Evolutionary conservation across 345 rosid species (phyloP).

Genomic region (Citrus hindsii): DNA sequence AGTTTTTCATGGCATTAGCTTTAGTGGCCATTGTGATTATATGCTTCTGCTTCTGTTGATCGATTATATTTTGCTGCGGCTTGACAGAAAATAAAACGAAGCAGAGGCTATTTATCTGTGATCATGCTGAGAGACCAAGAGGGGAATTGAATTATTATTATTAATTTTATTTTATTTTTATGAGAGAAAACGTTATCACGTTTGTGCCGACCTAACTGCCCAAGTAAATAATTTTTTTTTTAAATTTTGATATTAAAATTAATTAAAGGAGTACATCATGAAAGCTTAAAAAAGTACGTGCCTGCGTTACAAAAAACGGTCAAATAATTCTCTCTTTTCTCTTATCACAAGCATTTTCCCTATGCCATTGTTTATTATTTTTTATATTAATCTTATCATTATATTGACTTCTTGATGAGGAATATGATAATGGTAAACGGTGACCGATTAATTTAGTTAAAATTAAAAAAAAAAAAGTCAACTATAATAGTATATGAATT

Average conservation of each 20-base stretch:
- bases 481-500: too few relatives aligned
- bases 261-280: background rate
- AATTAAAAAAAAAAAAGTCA: too few relatives aligned
- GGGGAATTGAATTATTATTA: background rate
- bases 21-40: background rate
- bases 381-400: too few relatives aligned
- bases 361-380: too few relatives aligned
- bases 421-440: background rate
- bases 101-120: background rate
- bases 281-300: background rate
- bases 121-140: background rate
- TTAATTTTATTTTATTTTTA: too few relatives aligned
- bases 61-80: background rate
- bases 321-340: background rate
- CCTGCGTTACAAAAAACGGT: background rate
- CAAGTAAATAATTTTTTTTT: background rate
- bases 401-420: background rate
- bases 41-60: background rate
- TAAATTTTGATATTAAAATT: background rate
- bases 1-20: background rate
- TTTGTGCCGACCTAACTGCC: conserved; percentile 7
- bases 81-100: background rate
- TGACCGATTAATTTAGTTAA: background rate
- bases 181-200: background rate
- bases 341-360: background rate